These are phyloP conservation scores for Aristolochia fimbriata DNA, from an alignment of 164 flowering plant genomes.

Conservation along the genomic window DNA sequence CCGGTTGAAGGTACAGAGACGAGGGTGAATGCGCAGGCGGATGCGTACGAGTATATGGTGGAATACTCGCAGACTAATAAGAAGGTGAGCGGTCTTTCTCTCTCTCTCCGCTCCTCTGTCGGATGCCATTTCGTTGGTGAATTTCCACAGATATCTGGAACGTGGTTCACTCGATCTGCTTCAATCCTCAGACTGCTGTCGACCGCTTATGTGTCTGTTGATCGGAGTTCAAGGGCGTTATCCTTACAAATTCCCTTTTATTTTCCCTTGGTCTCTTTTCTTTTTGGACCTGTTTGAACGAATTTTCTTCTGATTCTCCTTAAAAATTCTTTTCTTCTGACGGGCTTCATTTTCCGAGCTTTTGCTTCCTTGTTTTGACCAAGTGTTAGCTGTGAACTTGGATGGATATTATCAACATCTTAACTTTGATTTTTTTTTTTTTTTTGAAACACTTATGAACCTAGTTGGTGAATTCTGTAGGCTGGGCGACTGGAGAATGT, in stretches of 20 bases:
- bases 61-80: conserved; percentile 89
- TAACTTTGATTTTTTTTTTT: too few species aligned
- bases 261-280: background rate
- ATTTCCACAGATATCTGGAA: background rate
- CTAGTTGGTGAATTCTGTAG: conserved; percentile 19
- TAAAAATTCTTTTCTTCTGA: background rate
- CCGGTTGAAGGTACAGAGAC: conserved; percentile 99
- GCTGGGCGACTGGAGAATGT: conserved; percentile 94
- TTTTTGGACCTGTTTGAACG: background rate
- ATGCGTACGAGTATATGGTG: conserved; percentile 99
- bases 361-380: background rate
- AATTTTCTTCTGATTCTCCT: background rate
- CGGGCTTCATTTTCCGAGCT: background rate
- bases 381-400: too few species aligned
- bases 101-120: too few species aligned
- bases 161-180: background rate
- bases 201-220: background rate
- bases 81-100: conserved; percentile 35
- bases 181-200: background rate
- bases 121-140: background rate
- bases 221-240: background rate
- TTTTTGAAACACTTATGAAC: too few species aligned
- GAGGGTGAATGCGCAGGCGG: conserved; percentile 98
- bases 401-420: background rate
- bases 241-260: background rate